Conservation (phyloP, 345 rosid genomes). For the Dovyalis caffra region DNA sequence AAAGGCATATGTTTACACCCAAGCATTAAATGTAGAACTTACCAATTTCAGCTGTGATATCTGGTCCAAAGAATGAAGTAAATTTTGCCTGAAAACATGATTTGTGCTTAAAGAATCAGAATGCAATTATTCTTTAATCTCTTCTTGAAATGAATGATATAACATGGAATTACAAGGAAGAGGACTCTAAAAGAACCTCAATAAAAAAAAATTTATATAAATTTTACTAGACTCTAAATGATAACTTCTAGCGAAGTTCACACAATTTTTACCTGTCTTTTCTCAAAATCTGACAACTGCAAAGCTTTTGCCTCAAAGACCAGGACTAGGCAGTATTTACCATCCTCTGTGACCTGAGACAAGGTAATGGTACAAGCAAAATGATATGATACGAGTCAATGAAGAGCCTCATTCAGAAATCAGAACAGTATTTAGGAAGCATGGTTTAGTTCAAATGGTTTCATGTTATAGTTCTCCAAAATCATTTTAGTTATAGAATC, state of each 20-base stretch:
- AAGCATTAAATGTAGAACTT: slow-evolving; percentile 25
- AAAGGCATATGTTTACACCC: not conserved
- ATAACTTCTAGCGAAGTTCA: not conserved
- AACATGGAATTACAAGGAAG: not conserved
- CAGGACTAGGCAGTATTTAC: slow-evolving; percentile 74
- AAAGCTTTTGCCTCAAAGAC: slow-evolving; percentile 78
- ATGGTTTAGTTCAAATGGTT: not conserved
- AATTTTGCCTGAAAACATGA: slow-evolving; percentile 66
- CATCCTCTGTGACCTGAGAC: slow-evolving; percentile 68
- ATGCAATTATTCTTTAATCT: slow-evolving; percentile 4
- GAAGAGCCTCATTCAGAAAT: not conserved
- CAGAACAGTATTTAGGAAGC: not conserved
- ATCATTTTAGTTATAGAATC: too few relatives aligned
- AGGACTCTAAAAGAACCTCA: not conserved
- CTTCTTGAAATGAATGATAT: not conserved
- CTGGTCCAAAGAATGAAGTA: slow-evolving; percentile 88
- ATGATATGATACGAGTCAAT: not conserved
- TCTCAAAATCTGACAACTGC: slow-evolving; percentile 70
- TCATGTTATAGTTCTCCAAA: not conserved
- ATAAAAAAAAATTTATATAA: not conserved
- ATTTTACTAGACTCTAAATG: not conserved
- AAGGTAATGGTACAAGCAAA: not conserved
- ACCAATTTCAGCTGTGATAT: slow-evolving; percentile 83
- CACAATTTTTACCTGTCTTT: slow-evolving; percentile 60
- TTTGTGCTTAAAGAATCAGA: slow-evolving; percentile 13